These are phyloP conservation scores for Apiospora malaysiana DNA, from an alignment of 2,329 filamentous ascomycete genomes.

Conservation along the genomic window DNA sequence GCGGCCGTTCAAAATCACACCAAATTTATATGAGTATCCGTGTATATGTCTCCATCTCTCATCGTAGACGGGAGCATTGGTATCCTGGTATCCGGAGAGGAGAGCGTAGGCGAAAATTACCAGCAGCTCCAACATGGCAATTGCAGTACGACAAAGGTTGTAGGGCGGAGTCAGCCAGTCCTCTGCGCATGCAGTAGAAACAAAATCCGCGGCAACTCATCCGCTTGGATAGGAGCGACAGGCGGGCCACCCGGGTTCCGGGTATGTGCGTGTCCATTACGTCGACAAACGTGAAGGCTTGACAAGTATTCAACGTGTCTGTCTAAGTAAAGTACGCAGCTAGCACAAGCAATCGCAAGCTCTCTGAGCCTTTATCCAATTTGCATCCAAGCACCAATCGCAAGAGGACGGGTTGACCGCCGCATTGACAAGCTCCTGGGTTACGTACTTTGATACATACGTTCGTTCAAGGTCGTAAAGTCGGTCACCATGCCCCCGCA, in stretches of 20 bases:
- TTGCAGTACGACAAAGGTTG: neutral
- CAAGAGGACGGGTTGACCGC: neutral
- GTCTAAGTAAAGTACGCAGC: neutral
- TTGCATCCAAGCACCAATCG: too few species aligned
- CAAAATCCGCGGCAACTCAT: neutral
- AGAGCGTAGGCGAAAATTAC: neutral
- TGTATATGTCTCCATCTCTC: neutral
- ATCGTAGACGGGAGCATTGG: neutral
- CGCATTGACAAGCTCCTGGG: neutral
- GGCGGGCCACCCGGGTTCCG: neutral
- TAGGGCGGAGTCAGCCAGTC: neutral
- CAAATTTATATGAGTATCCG: neutral
- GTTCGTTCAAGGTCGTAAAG: neutral
- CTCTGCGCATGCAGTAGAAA: neutral
- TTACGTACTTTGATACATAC: neutral
- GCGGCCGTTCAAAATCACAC: neutral
- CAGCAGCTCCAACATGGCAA: neutral
- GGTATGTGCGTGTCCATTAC: conserved; percentile 5
- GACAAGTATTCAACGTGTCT: neutral
- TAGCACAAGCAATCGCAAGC: neutral
- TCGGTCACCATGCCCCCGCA: conserved; percentile 23
- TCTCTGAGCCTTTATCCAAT: neutral
- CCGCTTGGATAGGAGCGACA: conserved; percentile 10
- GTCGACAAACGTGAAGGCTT: neutral
- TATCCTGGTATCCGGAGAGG: neutral